Evolutionary conservation across 2,329 filamentous ascomycete genomes (phyloP), one percentile per base, ranked within the genome.

Genomic region (Penicillium sp.): DNA sequence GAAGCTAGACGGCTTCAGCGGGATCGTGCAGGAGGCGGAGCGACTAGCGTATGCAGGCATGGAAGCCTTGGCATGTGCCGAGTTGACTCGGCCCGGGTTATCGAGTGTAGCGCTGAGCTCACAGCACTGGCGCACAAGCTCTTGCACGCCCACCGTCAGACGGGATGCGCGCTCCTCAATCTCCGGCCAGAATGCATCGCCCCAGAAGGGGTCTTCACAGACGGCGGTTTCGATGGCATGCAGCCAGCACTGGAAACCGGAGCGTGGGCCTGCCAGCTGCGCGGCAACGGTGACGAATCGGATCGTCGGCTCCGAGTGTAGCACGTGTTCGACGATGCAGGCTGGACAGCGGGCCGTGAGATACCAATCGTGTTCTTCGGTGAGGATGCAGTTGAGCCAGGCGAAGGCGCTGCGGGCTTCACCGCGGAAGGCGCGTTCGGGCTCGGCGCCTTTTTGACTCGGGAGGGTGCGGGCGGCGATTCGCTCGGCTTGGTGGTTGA

Each of bases 351-450:
- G 78, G 22, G 73, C 66, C 2, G 78, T 80, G 49, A 75, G 68
- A 58, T 78, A 80, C 79, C 79, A 83, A 53, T 81, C 77, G 51
- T 77, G 75, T 55, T 80, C 79, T 43, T 81, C 79, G 10, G 69
- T 71, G 18, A 83, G 64, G 50, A 82, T 80, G 64, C 78, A 82
- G 53, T 81, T 77, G 30, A 83, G 70, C 74, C 79, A 82, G 44
- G 81, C 68, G 59, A 80, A 83, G 1, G 80, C 79, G 51, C 75
- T 75, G 37, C 80, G 75, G 3, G 79, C 79, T 44, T 79, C 76
- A 4, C 78, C 77, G 1, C 75, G 72, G 62, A 81, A 83, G 2
- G 79, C 80, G 35, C 79, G 73, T 59, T 82, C 80, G 4, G 79
- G 72, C 49, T 82, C 80, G 46, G 76, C 72, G 13, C 72, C 70